A percentile compares a stretch with the other conserved stretches of the same genome.
These are phyloP conservation scores for Urostyla sp. DNA, from an alignment of 73 alveolate species.

Conservation along the genomic window DNA sequence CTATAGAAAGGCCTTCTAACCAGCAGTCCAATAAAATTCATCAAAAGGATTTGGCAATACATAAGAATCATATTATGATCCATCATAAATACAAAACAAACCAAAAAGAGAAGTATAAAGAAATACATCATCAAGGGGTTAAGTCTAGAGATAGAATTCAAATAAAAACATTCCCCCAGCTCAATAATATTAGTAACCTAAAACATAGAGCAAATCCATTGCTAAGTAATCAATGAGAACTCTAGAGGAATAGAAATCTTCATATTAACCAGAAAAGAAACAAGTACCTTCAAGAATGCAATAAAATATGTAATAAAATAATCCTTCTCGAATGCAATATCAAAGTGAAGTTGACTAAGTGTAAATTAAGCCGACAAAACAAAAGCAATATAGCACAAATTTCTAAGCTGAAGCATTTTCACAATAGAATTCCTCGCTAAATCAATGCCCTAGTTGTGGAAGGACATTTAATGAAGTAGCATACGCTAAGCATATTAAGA, in stretches of 20 bases:
- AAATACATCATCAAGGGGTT: not conserved
- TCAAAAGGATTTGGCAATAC: too few relatives aligned
- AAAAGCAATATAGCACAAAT: not conserved
- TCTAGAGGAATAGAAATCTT: constrained; percentile 13
- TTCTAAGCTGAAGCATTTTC: constrained; percentile 40
- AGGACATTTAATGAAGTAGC: constrained; percentile 72
- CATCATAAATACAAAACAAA: constrained; percentile 2
- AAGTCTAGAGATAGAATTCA: not conserved
- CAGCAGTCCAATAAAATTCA: too few relatives aligned
- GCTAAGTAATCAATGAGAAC: not conserved
- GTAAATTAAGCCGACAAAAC: constrained; percentile 20
- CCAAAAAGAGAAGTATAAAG: not conserved
- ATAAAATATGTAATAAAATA: not conserved
- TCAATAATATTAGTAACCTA: not conserved
- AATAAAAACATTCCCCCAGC: not conserved
- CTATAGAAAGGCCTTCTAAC: too few relatives aligned
- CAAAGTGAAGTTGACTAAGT: constrained; percentile 18
- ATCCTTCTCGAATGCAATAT: constrained; percentile 39
- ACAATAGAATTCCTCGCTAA: constrained; percentile 16
- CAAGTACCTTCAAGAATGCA: constrained; percentile 11
- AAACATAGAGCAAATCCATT: not conserved
- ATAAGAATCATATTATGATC: too few relatives aligned
- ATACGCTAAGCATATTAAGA: constrained; percentile 70
- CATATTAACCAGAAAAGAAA: constrained; percentile 14
- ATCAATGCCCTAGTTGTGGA: constrained; percentile 69